These are phyloP conservation scores for Liriodendron chinense DNA, from an alignment of 164 flowering plant genomes.

Conservation along the genomic window DNA sequence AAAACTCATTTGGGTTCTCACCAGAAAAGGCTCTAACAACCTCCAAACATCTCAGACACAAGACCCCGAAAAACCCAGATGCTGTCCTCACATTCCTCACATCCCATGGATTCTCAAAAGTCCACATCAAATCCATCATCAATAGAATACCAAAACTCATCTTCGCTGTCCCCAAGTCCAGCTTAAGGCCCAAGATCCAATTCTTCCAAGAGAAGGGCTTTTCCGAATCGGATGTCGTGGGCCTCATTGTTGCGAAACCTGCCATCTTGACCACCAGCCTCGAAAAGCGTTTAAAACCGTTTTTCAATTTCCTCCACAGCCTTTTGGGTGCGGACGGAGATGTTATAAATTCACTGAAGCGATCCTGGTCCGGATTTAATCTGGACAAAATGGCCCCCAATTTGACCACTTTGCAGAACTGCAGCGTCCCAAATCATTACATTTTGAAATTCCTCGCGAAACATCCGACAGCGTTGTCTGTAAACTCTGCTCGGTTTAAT, in stretches of 20 bases:
- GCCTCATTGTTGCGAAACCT: neutral
- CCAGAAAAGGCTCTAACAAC: neutral
- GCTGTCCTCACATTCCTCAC: neutral
- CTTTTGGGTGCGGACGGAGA: neutral
- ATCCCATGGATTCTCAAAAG: neutral
- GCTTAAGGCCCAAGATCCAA: conserved; percentile 1
- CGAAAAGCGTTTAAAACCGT: neutral
- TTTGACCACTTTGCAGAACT: neutral
- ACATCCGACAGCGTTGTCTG: neutral
- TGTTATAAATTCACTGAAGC: neutral
- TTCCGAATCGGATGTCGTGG: neutral
- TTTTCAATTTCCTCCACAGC: neutral
- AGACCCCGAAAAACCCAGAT: neutral
- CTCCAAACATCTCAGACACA: neutral
- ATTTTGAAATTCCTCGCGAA: neutral
- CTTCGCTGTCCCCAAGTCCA: neutral
- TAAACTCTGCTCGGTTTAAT: neutral
- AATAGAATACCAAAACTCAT: neutral
- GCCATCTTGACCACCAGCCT: neutral
- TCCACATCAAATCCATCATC: too few species aligned
- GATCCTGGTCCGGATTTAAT: neutral
- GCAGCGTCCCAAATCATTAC: neutral
- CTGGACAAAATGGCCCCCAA: neutral
- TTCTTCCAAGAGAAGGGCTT: neutral
- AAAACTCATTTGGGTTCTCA: neutral